Evolutionary conservation across 78 protist genomes (phyloP).

Genomic region (Capsaspora owczarzaki): DNA sequence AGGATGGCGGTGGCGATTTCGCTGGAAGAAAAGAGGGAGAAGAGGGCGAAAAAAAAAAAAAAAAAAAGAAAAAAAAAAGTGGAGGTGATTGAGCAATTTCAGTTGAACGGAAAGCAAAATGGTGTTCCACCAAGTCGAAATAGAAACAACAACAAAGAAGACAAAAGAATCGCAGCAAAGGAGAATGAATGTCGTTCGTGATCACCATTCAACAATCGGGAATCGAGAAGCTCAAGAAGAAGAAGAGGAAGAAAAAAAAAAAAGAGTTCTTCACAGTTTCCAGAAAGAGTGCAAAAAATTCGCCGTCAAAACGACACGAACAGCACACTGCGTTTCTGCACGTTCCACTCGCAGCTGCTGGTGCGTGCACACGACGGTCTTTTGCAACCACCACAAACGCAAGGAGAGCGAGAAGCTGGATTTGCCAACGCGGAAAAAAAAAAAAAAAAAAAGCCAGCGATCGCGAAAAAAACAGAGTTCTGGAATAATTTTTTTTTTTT

Average conservation of each 20-base stretch:
- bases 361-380: not conserved
- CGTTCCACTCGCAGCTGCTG: not conserved
- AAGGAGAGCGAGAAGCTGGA: not conserved
- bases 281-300: not conserved
- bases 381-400: not conserved
- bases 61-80: not conserved
- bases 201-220: too few species aligned
- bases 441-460: too few species aligned
- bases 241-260: not conserved
- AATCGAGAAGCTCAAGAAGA: too few species aligned
- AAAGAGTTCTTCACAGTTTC: not conserved
- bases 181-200: too few species aligned
- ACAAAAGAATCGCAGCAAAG: not conserved
- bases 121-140: not conserved
- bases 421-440: too few species aligned
- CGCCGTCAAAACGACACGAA: not conserved
- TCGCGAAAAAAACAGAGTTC: too few species aligned
- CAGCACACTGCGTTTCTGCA: not conserved
- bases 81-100: not conserved
- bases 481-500: too few species aligned
- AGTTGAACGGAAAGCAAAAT: not conserved
- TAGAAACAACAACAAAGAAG: not conserved
- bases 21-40: not conserved
- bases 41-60: not conserved
- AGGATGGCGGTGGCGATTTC: constrained; percentile 69